Percentiles rank a stretch among this genome's conserved stretches.
Evolutionary conservation across 495 filamentous ascomycete species (phyloP).

Genomic region (Eremomyces bilateralis): DNA sequence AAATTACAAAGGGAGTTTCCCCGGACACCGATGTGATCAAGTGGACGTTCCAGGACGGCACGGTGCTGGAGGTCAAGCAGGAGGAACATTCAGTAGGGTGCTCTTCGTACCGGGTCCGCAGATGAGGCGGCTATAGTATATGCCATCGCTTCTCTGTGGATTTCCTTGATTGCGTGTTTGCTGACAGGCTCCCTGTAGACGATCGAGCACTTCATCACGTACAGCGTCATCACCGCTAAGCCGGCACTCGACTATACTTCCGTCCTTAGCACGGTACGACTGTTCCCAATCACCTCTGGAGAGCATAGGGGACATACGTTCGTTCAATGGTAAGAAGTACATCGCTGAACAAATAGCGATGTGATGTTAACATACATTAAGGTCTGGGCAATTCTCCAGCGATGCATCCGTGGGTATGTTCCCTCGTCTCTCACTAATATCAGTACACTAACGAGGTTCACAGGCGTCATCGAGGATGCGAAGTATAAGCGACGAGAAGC

Average conservation of each 20-base stretch:
- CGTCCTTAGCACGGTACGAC: slow-evolving; percentile 38
- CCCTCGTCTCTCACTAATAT: neutral
- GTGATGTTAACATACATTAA: too few species aligned
- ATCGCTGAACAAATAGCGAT: too few species aligned
- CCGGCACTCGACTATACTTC: slow-evolving; percentile 37
- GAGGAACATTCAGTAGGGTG: slow-evolving; percentile 41
- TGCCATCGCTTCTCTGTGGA: neutral
- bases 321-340: slow-evolving; percentile 41
- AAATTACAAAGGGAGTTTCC: slow-evolving; percentile 33
- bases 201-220: slow-evolving; percentile 50
- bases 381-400: slow-evolving; percentile 39
- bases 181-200: slow-evolving; percentile 18
- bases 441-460: neutral
- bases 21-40: slow-evolving; percentile 39
- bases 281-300: slow-evolving; percentile 36
- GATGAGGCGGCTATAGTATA: neutral
- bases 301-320: slow-evolving; percentile 36
- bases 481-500: slow-evolving; percentile 53
- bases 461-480: slow-evolving; percentile 46
- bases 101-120: too few species aligned
- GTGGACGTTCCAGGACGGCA: slow-evolving; percentile 45
- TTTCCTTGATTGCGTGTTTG: neutral
- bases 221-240: slow-evolving; percentile 38
- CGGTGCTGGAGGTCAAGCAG: slow-evolving; percentile 41
- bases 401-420: slow-evolving; percentile 44